Conservation (phyloP, 2,329 filamentous ascomycete species). For the Colletotrichum zoysiae region DNA sequence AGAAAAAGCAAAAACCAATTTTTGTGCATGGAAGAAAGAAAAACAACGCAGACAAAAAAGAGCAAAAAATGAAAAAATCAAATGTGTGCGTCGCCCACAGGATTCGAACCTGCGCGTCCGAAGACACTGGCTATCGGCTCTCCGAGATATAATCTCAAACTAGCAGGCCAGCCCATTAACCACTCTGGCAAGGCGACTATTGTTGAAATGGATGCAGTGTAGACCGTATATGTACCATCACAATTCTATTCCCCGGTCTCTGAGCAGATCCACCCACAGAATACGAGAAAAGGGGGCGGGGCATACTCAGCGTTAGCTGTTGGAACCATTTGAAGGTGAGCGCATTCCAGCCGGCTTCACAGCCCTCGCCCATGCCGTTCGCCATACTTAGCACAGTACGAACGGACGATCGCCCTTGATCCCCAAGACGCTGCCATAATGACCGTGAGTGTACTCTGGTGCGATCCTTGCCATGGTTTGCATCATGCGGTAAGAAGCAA, state of each 20-base stretch:
- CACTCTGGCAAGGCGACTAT: conserved; percentile 40
- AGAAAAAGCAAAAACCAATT: too few relatives aligned
- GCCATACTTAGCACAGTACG: too few relatives aligned
- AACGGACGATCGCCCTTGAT: too few relatives aligned
- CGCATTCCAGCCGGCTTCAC: not conserved
- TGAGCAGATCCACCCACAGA: not conserved
- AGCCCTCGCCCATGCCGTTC: too few relatives aligned
- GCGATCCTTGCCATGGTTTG: not conserved
- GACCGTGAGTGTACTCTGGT: not conserved
- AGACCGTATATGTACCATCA: not conserved
- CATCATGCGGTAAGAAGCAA: conserved; percentile 8
- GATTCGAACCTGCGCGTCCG: conserved; percentile 42
- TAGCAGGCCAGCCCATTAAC: conserved; percentile 42
- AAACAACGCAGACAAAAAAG: too few relatives aligned
- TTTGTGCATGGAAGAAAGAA: too few relatives aligned
- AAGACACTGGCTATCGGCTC: conserved; percentile 39
- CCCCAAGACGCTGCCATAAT: not conserved
- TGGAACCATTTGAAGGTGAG: conserved; percentile 2
- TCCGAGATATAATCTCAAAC: not conserved
- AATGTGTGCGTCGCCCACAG: conserved; percentile 33
- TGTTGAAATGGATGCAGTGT: accelerated
- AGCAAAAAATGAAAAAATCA: too few relatives aligned
- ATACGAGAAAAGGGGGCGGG: not conserved
- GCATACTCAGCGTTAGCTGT: not conserved
- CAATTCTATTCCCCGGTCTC: not conserved